Percentiles rank a stretch among this genome's conserved stretches.
Conservation (phyloP, 1,284 basidiomycete genomes). For the Ceratobasidium sp. region DNA sequence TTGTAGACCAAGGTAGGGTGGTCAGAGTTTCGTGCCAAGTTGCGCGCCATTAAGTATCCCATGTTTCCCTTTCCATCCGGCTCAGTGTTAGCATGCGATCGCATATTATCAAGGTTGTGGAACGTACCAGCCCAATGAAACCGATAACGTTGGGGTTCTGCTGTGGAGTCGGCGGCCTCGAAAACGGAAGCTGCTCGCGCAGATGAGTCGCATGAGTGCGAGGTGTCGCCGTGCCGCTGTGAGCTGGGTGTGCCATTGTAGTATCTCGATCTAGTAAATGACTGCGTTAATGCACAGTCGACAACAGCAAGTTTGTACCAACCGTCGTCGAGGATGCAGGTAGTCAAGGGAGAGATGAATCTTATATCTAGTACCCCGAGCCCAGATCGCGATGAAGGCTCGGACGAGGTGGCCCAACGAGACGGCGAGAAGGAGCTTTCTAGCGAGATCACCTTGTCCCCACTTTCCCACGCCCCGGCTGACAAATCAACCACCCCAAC, state of each 20-base stretch:
- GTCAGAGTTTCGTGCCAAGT: constrained; percentile 70
- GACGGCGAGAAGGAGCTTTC: constrained; percentile 34
- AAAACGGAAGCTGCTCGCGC: constrained; percentile 63
- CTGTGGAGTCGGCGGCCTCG: constrained; percentile 67
- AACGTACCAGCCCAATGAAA: constrained; percentile 71
- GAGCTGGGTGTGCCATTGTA: background rate
- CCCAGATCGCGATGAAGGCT: constrained; percentile 45
- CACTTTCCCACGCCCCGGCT: constrained; percentile 40
- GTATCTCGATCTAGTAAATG: background rate
- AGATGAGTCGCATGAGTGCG: constrained; percentile 24
- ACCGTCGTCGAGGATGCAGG: background rate
- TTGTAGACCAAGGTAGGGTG: constrained; percentile 69
- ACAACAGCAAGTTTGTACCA: background rate
- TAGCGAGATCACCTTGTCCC: constrained; percentile 10
- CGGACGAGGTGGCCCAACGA: constrained; percentile 25
- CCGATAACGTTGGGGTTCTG: constrained; percentile 55
- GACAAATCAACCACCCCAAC: constrained; percentile 23
- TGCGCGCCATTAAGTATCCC: constrained; percentile 80
- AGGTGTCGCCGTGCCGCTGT: constrained; percentile 24
- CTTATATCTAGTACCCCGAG: constrained; percentile 22
- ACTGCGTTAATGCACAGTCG: background rate
- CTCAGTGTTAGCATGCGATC: constrained; percentile 59
- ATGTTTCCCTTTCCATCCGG: constrained; percentile 55
- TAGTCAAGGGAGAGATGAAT: background rate
- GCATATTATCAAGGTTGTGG: constrained; percentile 56